A percentile compares a stretch with the other conserved stretches of the same genome.
phyloP scores from a whole-genome alignment of 2,329 filamentous ascomycete species.

The Penicillium psychrosexuale region DNA sequence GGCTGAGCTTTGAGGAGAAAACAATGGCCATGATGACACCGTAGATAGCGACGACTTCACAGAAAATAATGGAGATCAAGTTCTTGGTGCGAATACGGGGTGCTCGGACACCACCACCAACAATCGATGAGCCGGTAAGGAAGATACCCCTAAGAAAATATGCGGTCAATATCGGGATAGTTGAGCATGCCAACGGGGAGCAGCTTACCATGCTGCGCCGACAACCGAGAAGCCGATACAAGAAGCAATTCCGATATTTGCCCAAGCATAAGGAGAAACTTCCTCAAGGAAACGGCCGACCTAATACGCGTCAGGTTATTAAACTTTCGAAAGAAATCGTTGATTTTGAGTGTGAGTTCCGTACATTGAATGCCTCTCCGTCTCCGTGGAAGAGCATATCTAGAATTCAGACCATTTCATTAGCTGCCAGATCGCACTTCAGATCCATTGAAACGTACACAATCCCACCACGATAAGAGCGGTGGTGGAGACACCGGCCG shows the following conservation, averaged over 20 bases:
- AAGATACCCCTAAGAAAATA: constrained; percentile 79
- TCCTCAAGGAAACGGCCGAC: constrained; percentile 92
- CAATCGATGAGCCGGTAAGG: constrained; percentile 94
- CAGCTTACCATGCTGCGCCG: constrained; percentile 83
- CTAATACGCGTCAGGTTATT: constrained; percentile 45
- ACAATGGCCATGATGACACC: constrained; percentile 99
- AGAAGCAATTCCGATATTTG: constrained; percentile 80
- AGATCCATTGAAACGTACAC: constrained; percentile 57
- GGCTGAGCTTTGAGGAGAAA: constrained; percentile 82
- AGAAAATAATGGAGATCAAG: constrained; percentile 99
- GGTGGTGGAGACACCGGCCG: constrained; percentile 59
- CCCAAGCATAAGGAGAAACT: constrained; percentile 93
- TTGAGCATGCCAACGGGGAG: background rate
- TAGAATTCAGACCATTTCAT: constrained; percentile 41
- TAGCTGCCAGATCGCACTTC: constrained; percentile 19
- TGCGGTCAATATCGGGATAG: background rate
- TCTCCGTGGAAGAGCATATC: constrained; percentile 98
- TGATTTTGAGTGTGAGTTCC: constrained; percentile 27
- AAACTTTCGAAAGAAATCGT: background rate
- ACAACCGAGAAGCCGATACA: constrained; percentile 97
- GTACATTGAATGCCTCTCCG: constrained; percentile 91
- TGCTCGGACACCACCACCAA: constrained; percentile 93
- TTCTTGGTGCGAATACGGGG: constrained; percentile 99
- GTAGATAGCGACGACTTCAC: constrained; percentile 99
- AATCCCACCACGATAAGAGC: constrained; percentile 70